Base-by-base conservation (phyloP, 495 filamentous ascomycete genomes). In the Talaromyces thailandensis region DNA sequence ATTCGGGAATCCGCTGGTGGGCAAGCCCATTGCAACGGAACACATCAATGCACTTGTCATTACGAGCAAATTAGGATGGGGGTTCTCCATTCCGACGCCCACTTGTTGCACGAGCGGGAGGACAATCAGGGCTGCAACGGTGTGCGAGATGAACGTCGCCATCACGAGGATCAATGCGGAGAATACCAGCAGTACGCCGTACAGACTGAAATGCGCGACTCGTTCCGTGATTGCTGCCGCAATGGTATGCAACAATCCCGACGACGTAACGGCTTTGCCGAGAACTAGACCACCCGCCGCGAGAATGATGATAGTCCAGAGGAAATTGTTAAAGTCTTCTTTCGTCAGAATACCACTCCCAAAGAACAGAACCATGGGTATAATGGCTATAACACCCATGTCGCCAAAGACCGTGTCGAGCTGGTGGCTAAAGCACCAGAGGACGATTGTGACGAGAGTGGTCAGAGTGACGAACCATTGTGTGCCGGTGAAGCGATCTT, bases 291-390 rank as follows among this genome's bases (percentile, higher is more conserved):
- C 94, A 45, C 94, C 94, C 16, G 95, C 94, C 0, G 94, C 94
- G 21, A 99, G 86, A 68, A 99, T 97, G 77, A 99, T 98, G 75
- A 99, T 98, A 26, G 94, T 99, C 94, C 94, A 99, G 32, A 97
- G 88, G 76, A 99, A 99, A 70, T 99, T 99, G 79, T 99, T 99
- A 70, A 99, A 99, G 72, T 99, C 94, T 75, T 98, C 94, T 72
- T 99, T 99, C 28, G 93, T 99, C 12, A 99, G 83, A 69, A 99
- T 96, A 40, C 94, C 94, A 11, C 92, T 91, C 60, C 94, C 94
- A 69, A 98, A 99, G 82, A 99, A 99, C 35, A 96, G 77, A 40
- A 94, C 89, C 45, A 99, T 86, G 7, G 94, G 94, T 63, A 99
- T 90, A 71, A 99, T 95, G 59, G 94, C 94, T 52, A 99, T 88